Evolutionary conservation across 805 yeast genomes (phyloP), one percentile per base, ranked within the genome.

Genomic region (Sugiyamaella boreocaroliniensis): DNA sequence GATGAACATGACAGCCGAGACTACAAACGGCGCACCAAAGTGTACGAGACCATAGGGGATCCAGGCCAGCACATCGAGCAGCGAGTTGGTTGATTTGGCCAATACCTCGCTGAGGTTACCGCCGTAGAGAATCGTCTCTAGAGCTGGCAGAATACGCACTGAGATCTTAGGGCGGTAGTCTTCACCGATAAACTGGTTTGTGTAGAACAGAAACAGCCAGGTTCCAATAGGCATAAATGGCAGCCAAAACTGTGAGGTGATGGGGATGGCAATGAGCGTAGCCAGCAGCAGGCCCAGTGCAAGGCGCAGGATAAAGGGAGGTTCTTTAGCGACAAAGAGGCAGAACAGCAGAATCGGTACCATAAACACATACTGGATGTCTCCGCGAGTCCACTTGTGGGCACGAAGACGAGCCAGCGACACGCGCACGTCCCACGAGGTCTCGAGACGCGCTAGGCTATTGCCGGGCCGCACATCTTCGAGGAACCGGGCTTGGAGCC

Each of bases 21-120:
- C 86, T 4, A 92, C 80, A 64, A 90, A 89, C 2, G 99, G 98
- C 12, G 88, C 79, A n/a, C 86, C 81, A 63, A 87, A 92, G 71
- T 92, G 99, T 53, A 87, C 74, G 12, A 93, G 66, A 1, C 99
- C 99, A 66, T 92, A 92, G 1, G 99, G 98, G 41, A 92, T 69
- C 97, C 97, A 90, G 3, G 97, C 97, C 48, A 88, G 61, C n/a
- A 90, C 73, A 65, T 90, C 98, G 51, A 87, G 71, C 6, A 81
- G 61, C 1, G 85, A 67, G 55, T 76, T 79, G 15, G 85, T 82
- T 14, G 82, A 74, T 5, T 90, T 79, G 1, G 97, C 93, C 62
- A 89, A 76, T 20, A 90, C 82, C 61, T 85, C 86, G 50, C 90
- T 82, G 62, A 92, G 75, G 69, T 92, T 86, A 63, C 90, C 96